A percentile compares a stretch with the other conserved stretches of the same genome.
These are phyloP conservation scores for Pseudonitzschia multiseries DNA, from an alignment of 108 stramenopile genomes.

Conservation along the genomic window DNA sequence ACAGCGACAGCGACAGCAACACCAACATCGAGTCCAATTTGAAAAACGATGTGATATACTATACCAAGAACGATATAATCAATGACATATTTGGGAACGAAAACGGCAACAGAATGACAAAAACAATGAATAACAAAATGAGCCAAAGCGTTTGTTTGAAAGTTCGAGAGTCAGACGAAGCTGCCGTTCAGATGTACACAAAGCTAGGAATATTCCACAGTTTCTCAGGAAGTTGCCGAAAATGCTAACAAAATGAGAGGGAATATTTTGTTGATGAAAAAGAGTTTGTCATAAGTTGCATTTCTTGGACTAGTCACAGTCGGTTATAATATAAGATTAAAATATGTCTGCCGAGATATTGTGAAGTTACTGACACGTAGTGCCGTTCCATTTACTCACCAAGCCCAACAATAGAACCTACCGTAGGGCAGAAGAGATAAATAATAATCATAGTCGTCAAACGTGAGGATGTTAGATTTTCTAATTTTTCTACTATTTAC, in stretches of 20 bases:
- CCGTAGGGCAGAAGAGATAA: too few species aligned
- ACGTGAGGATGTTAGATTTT: too few species aligned
- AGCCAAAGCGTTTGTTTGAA: constrained; percentile 43
- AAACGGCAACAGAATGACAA: neutral
- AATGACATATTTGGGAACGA: neutral
- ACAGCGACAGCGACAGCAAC: neutral
- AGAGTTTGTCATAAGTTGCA: constrained; percentile 6
- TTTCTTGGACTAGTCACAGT: too few species aligned
- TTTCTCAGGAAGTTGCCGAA: constrained; percentile 19
- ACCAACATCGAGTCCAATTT: constrained; percentile 28
- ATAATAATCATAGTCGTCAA: too few species aligned
- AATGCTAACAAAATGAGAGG: constrained; percentile 13
- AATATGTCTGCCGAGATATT: too few species aligned
- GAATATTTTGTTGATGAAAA: constrained; percentile 33
- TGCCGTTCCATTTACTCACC: too few species aligned
- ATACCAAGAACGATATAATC: neutral
- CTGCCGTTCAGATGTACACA: constrained; percentile 57
- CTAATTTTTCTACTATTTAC: too few species aligned
- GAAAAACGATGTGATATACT: neutral
- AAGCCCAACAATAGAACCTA: too few species aligned
- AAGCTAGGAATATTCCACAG: constrained; percentile 48
- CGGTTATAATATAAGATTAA: too few species aligned
- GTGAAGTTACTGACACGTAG: too few species aligned
- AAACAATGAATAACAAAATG: neutral
- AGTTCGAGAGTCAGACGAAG: constrained; percentile 51